A percentile compares a stretch with the other conserved stretches of the same genome.
Conservation (phyloP, 2,329 filamentous ascomycete genomes). For the Fusarium sp. region DNA sequence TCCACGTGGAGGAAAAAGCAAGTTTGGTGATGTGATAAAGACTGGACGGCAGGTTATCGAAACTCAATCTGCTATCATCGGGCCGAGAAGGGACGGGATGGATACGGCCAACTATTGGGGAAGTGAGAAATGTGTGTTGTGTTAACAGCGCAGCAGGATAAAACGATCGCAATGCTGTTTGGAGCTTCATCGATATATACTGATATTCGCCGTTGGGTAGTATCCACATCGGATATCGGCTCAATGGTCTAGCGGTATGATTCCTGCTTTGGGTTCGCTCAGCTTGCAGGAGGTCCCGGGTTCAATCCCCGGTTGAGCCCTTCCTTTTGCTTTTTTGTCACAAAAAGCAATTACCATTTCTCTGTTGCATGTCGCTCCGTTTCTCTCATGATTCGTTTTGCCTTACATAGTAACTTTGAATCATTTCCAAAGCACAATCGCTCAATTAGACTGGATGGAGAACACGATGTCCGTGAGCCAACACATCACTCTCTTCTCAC, state of each 20-base stretch:
- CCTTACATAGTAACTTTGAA: no score
- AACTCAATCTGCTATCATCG: background rate
- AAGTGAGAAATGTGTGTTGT: background rate
- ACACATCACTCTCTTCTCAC: no score
- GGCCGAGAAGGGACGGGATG: background rate
- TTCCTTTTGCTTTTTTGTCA: background rate
- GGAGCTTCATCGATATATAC: fast-evolving
- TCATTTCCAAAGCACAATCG: no score
- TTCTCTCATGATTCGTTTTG: no score
- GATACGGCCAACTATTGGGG: background rate
- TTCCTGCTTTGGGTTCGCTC: slow-evolving; percentile 30
- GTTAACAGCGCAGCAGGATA: fast-evolving
- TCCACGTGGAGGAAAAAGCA: background rate
- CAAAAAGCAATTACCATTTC: no score
- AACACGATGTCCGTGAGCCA: no score
- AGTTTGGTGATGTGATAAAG: background rate
- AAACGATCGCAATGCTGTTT: no score
- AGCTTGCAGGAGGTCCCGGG: slow-evolving; percentile 58
- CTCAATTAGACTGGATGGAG: no score
- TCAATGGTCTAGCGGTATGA: slow-evolving; percentile 41
- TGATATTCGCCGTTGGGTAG: fast-evolving
- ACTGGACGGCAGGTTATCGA: background rate
- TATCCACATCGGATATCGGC: slow-evolving; percentile 5
- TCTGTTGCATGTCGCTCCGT: no score
- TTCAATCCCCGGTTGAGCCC: slow-evolving; percentile 57